These are phyloP conservation scores for Pseudogymnoascus sp. DNA, from an alignment of 2,329 filamentous ascomycete genomes.

Conservation along the genomic window DNA sequence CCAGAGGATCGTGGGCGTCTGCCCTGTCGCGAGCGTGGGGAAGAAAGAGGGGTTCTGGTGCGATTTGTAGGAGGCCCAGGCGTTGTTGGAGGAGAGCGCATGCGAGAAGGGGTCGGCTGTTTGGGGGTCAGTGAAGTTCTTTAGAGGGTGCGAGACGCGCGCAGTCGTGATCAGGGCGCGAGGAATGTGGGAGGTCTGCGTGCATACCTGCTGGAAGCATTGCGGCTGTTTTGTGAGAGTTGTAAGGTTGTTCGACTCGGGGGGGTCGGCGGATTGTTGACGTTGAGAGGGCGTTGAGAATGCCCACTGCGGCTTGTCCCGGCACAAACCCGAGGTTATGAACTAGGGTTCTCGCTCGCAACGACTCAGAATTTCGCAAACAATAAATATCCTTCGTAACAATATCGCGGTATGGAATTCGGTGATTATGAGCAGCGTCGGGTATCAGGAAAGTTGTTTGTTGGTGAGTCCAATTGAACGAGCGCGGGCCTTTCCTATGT, in stretches of 20 bases:
- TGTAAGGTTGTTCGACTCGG: not conserved
- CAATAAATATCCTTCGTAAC: not conserved
- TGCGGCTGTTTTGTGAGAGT: not conserved
- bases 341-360: not conserved
- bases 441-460: not conserved
- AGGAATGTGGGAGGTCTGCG: not conserved
- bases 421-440: not conserved
- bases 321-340: constrained; percentile 2
- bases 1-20: constrained; percentile 65
- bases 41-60: constrained; percentile 65
- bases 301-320: constrained; percentile 6
- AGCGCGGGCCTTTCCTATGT: constrained; percentile 1
- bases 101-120: constrained; percentile 51
- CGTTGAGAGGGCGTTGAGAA: constrained; percentile 9
- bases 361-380: not conserved
- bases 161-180: not conserved
- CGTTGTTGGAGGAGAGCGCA: constrained; percentile 59
- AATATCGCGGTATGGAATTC: not conserved
- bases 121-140: not conserved
- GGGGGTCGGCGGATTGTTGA: not conserved
- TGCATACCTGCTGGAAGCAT: constrained; percentile 10
- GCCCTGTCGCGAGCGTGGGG: constrained; percentile 56
- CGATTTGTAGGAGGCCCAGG: constrained; percentile 59
- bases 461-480: not conserved
- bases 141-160: not conserved